phyloP scores from a whole-genome alignment of 495 filamentous ascomycete species.

The Rhizodiscina lignyota region DNA sequence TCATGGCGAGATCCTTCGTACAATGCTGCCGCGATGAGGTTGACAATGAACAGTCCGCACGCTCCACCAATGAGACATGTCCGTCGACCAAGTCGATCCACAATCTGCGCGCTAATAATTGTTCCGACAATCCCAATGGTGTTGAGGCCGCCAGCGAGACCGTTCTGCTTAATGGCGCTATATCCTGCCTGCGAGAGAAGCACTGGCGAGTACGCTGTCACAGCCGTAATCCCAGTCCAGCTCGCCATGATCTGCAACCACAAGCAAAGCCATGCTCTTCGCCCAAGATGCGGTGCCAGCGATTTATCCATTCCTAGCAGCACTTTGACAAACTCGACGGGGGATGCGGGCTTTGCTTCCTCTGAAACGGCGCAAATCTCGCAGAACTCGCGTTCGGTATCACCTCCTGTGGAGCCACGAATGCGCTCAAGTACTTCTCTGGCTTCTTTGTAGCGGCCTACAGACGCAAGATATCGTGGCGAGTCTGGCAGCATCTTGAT shows the following conservation, averaged over 20 bases:
- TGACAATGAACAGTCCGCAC: constrained; percentile 9
- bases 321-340: neutral
- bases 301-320: neutral
- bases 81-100: constrained; percentile 33
- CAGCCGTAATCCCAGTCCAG: constrained; percentile 33
- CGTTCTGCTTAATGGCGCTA: constrained; percentile 28
- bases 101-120: constrained; percentile 35
- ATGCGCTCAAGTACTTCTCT: too few species aligned
- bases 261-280: constrained; percentile 31
- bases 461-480: too few species aligned
- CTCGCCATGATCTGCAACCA: constrained; percentile 38
- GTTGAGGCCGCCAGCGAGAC: constrained; percentile 35
- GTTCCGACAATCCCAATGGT: constrained; percentile 37
- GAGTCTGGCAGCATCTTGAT: too few species aligned
- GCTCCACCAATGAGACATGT: constrained; percentile 26
- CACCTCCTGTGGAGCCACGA: too few species aligned
- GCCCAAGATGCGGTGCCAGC: constrained; percentile 20
- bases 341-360: too few species aligned
- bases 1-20: too few species aligned
- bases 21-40: constrained; percentile 3
- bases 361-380: too few species aligned
- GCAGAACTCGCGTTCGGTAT: too few species aligned
- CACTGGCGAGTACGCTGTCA: constrained; percentile 11
- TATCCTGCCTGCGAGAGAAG: constrained; percentile 11
- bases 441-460: too few species aligned